Conservation (phyloP, 163 green algal species). For the Prototheca cutis region DNA sequence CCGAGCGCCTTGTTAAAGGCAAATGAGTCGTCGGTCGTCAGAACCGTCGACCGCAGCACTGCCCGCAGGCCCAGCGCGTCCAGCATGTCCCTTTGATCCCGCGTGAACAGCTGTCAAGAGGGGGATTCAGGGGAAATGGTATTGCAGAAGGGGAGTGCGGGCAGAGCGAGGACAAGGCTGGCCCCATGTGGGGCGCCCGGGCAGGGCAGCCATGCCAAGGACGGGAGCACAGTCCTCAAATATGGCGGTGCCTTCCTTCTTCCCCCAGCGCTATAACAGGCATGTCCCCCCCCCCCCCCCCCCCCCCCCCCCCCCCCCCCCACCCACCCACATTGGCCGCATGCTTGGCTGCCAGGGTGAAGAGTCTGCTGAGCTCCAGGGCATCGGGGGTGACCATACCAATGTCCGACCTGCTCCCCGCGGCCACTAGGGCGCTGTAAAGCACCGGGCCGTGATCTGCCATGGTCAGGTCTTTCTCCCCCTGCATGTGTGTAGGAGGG, state of each 20-base stretch:
- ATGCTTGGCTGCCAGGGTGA: conserved; percentile 29
- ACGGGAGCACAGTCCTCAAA: too few relatives aligned
- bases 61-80: conserved; percentile 38
- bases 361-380: conserved; percentile 36
- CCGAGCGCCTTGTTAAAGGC: conserved; percentile 28
- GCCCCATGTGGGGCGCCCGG: too few relatives aligned
- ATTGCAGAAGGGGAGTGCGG: too few relatives aligned
- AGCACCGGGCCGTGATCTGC: conserved; percentile 19
- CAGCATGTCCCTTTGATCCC: conserved; percentile 24
- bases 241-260: too few relatives aligned
- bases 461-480: too few relatives aligned
- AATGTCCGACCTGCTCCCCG: conserved; percentile 5
- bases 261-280: too few relatives aligned
- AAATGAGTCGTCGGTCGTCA: conserved; percentile 44
- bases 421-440: conserved; percentile 19
- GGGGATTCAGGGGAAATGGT: too few relatives aligned
- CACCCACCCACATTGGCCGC: conserved; percentile 10
- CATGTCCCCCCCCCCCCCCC: too few relatives aligned
- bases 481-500: too few relatives aligned
- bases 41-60: conserved; percentile 31
- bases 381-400: conserved; percentile 15
- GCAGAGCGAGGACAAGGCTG: too few relatives aligned
- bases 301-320: too few relatives aligned
- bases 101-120: conserved; percentile 30
- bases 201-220: too few relatives aligned